Evolutionary conservation across 2,329 filamentous ascomycete genomes (phyloP).

Genomic region (Lomentospora prolificans): DNA sequence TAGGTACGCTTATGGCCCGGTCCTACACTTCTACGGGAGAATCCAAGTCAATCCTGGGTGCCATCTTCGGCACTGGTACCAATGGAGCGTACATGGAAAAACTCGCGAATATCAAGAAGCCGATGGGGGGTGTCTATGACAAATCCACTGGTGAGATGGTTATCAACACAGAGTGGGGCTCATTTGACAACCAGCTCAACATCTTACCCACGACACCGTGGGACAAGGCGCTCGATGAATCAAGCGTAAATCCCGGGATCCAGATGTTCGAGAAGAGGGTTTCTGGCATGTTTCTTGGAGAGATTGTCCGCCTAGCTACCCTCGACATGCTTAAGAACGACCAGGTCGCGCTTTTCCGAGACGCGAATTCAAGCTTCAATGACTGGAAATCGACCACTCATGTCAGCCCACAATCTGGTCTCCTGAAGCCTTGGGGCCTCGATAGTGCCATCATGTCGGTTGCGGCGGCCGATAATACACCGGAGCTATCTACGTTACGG

Average conservation of each 20-base stretch:
- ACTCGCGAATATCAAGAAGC: conserved; percentile 73
- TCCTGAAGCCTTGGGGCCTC: conserved; percentile 78
- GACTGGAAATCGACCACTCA: conserved; percentile 60
- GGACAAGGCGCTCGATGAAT: conserved; percentile 67
- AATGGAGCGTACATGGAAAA: conserved; percentile 98
- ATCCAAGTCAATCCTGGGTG: conserved; percentile 78
- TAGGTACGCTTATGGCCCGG: conserved; percentile 93
- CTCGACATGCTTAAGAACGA: conserved; percentile 62
- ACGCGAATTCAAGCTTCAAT: conserved; percentile 63
- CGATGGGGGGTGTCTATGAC: conserved; percentile 61
- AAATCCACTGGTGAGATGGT: conserved; percentile 85
- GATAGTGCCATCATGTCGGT: conserved; percentile 86
- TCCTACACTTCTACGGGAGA: conserved; percentile 89
- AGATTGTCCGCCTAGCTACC: conserved; percentile 75
- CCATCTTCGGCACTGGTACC: conserved; percentile 94
- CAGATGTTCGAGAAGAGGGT: conserved; percentile 99
- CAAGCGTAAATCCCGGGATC: conserved; percentile 81
- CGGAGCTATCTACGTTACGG: conserved; percentile 62
- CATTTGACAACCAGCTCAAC: conserved; percentile 88
- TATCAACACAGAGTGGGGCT: conserved; percentile 97
- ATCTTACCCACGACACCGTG: conserved; percentile 80
- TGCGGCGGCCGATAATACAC: conserved; percentile 69
- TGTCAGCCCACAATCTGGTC: conserved; percentile 52
- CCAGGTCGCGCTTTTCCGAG: conserved; percentile 61
- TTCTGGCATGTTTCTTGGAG: conserved; percentile 95